Evolutionary conservation across 495 filamentous ascomycete genomes (phyloP).

Genomic region (Penicillium ochrochloron): DNA sequence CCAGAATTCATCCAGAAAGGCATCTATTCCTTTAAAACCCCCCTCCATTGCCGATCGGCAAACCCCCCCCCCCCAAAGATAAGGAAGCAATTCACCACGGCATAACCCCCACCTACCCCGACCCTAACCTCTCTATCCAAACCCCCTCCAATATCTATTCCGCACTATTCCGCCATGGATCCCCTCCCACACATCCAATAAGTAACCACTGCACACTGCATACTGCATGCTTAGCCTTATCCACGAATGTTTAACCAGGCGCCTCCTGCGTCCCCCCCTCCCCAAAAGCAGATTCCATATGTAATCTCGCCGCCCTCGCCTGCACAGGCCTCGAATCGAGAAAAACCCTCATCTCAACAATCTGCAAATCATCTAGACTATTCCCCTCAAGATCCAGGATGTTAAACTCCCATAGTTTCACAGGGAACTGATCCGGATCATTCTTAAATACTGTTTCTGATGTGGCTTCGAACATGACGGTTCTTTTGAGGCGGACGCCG

Average conservation of each 20-base stretch:
- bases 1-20: not conserved
- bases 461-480: constrained; percentile 35
- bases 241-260: not conserved
- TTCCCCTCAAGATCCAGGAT: constrained; percentile 26
- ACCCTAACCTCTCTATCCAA: not conserved
- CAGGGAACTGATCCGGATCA: constrained; percentile 30
- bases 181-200: not conserved
- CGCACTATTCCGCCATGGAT: constrained; percentile 23
- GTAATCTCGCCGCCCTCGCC: constrained; percentile 24
- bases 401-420: constrained; percentile 33
- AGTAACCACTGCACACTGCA: not conserved
- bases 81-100: constrained; percentile 1
- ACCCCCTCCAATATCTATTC: not conserved
- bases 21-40: not conserved
- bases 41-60: constrained; percentile 22
- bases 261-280: constrained; percentile 12
- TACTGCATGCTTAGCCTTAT: no score
- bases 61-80: constrained; percentile 17
- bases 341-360: constrained; percentile 33
- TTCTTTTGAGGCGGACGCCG: constrained; percentile 22
- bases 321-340: constrained; percentile 30
- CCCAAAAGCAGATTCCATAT: constrained; percentile 16
- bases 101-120: not conserved
- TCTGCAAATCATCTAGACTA: constrained; percentile 15
- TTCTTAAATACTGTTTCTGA: constrained; percentile 25